Evolutionary conservation across 2,329 filamentous ascomycete species (phyloP).

Genomic region (Allantophomopsis lycopodina): DNA sequence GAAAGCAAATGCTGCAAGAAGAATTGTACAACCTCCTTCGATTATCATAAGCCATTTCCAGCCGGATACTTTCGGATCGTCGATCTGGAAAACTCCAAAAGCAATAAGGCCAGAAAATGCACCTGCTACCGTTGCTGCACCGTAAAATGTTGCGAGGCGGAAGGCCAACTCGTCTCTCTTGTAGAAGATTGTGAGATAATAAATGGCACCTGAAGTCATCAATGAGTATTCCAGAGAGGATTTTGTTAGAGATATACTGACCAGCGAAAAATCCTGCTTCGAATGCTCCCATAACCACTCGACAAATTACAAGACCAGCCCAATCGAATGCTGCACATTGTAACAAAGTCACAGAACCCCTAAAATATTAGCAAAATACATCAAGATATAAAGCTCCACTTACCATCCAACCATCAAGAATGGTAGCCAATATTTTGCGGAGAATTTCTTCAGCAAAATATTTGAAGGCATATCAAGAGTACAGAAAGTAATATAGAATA

Average conservation of each 20-base stretch:
- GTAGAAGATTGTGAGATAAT: slow-evolving; percentile 37
- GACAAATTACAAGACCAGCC: too few species aligned
- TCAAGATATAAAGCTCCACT: slow-evolving; percentile 27
- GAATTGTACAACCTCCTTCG: slow-evolving; percentile 21
- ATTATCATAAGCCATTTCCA: slow-evolving; percentile 31
- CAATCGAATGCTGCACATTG: too few species aligned
- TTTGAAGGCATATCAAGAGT: slow-evolving; percentile 46
- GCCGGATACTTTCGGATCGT: slow-evolving; percentile 27
- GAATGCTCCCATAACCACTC: slow-evolving; percentile 4
- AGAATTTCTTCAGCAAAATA: slow-evolving; percentile 31
- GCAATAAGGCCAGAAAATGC: slow-evolving; percentile 24
- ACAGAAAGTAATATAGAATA: slow-evolving; percentile 37
- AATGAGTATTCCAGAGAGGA: too few species aligned
- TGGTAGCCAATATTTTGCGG: slow-evolving; percentile 25
- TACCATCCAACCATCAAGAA: slow-evolving; percentile 31
- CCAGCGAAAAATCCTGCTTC: slow-evolving; percentile 40
- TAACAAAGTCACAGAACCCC: slow-evolving; percentile 29
- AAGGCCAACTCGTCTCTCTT: slow-evolving; percentile 24
- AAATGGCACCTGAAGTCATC: slow-evolving; percentile 26
- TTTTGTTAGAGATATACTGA: too few species aligned
- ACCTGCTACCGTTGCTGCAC: slow-evolving; percentile 24
- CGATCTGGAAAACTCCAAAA: slow-evolving; percentile 29
- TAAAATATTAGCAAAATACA: slow-evolving; percentile 30
- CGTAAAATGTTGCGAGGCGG: slow-evolving; percentile 28
- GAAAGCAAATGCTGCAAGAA: slow-evolving; percentile 14